Conservation (phyloP, 2,329 filamentous ascomycete species). For the Sporothrix pseudoabietina region DNA sequence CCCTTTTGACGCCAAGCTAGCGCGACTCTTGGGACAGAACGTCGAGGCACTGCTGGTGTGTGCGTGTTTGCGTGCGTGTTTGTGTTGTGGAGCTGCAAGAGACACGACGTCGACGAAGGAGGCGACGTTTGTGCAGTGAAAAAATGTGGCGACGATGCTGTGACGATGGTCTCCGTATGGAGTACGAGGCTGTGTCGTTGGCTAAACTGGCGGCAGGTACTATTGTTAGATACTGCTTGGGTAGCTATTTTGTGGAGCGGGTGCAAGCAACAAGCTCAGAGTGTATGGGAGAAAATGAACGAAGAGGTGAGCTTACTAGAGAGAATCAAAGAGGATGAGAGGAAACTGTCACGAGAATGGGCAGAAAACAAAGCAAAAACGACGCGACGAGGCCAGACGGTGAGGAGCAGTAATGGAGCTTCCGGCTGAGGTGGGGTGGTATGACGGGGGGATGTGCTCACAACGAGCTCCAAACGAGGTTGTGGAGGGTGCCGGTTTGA, state of each 20-base stretch:
- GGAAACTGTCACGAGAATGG: neutral
- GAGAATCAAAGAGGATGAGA: neutral
- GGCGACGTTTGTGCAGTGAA: neutral
- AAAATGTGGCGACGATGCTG: neutral
- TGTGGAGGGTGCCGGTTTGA: neutral
- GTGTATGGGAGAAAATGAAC: too few relatives aligned
- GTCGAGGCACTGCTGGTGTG: slow-evolving; percentile 5
- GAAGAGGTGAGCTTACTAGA: slow-evolving; percentile 5
- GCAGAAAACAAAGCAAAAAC: neutral
- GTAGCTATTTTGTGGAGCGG: neutral
- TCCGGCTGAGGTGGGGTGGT: neutral
- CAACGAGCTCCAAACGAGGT: neutral
- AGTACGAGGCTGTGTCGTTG: slow-evolving; percentile 6
- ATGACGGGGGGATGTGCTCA: neutral
- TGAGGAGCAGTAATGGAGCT: neutral
- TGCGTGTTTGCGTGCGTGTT: neutral
- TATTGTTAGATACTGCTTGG: neutral
- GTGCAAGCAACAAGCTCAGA: neutral
- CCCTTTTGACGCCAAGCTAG: slow-evolving; percentile 26
- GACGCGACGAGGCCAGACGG: neutral
- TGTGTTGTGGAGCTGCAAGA: neutral
- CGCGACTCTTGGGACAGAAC: slow-evolving; percentile 1
- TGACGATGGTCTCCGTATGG: neutral
- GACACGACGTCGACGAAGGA: neutral
- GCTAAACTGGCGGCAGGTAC: neutral